phyloP scores from a whole-genome alignment of 2,329 filamentous ascomycete species.

The Talaromyces sp. region DNA sequence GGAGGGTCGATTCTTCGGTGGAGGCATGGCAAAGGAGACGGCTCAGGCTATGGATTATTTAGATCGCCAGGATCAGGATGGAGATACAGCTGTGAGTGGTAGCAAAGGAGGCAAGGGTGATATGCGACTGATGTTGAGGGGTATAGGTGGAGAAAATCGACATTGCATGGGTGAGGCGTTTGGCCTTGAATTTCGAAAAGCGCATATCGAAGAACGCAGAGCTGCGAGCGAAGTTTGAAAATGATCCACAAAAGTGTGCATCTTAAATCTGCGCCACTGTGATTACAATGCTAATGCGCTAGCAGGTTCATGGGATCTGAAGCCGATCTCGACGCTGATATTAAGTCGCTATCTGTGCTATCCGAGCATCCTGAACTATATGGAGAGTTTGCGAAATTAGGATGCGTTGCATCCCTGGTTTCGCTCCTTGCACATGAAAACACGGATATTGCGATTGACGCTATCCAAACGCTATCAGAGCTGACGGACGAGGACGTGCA shows the following conservation, averaged over 20 bases:
- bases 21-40: conserved; percentile 77
- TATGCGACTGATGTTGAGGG: neutral
- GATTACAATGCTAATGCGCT: conserved; percentile 21
- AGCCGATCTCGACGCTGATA: conserved; percentile 82
- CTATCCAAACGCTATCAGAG: conserved; percentile 83
- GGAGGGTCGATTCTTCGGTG: conserved; percentile 92
- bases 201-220: conserved; percentile 88
- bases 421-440: conserved; percentile 89
- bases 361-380: conserved; percentile 84
- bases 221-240: conserved; percentile 77
- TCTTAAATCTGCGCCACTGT: neutral
- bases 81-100: conserved; percentile 42
- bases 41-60: conserved; percentile 84
- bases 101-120: neutral
- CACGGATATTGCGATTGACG: conserved; percentile 90
- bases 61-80: conserved; percentile 61
- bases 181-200: conserved; percentile 80
- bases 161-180: conserved; percentile 73
- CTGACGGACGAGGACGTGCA: conserved; percentile 89
- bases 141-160: conserved; percentile 70
- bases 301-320: conserved; percentile 70
- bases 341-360: conserved; percentile 81
- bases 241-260: conserved; percentile 66
- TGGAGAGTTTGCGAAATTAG: conserved; percentile 70
- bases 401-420: conserved; percentile 70